Conservation (phyloP, 805 yeast genomes). For the Citeromyces nyonsensis region DNA sequence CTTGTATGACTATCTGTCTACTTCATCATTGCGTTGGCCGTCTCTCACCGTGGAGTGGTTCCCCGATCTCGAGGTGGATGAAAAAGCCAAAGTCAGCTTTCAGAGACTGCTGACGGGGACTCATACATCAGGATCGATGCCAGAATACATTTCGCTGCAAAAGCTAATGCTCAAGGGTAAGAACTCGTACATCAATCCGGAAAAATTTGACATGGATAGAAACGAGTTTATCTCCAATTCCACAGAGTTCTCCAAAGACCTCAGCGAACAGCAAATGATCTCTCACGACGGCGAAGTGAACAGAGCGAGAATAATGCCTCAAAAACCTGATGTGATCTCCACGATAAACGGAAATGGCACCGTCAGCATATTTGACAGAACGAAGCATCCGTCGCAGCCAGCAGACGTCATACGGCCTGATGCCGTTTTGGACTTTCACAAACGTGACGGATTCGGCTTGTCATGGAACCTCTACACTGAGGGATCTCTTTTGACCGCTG, state of each 20-base stretch:
- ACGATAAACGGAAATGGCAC: constrained; percentile 54
- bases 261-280: constrained; percentile 36
- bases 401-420: constrained; percentile 21
- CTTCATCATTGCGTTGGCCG: constrained; percentile 49
- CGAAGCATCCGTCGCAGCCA: constrained; percentile 53
- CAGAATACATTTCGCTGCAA: constrained; percentile 26
- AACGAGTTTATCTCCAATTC: constrained; percentile 14
- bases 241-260: constrained; percentile 12
- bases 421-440: constrained; percentile 12
- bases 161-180: not conserved
- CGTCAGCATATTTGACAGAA: constrained; percentile 60
- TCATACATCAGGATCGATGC: constrained; percentile 40
- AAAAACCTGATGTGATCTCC: constrained; percentile 72
- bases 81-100: constrained; percentile 2
- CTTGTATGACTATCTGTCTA: constrained; percentile 34
- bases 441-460: constrained; percentile 50
- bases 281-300: constrained; percentile 61
- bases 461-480: constrained; percentile 58
- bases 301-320: constrained; percentile 62
- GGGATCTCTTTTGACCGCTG: constrained; percentile 44
- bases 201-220: constrained; percentile 18
- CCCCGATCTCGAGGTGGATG: constrained; percentile 28
- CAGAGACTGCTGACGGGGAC: constrained; percentile 44
- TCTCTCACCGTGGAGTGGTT: constrained; percentile 45
- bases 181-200: constrained; percentile 5